Evolutionary conservation across 2,329 filamentous ascomycete genomes (phyloP).

Genomic region (Myriosclerotinia scirpicola): DNA sequence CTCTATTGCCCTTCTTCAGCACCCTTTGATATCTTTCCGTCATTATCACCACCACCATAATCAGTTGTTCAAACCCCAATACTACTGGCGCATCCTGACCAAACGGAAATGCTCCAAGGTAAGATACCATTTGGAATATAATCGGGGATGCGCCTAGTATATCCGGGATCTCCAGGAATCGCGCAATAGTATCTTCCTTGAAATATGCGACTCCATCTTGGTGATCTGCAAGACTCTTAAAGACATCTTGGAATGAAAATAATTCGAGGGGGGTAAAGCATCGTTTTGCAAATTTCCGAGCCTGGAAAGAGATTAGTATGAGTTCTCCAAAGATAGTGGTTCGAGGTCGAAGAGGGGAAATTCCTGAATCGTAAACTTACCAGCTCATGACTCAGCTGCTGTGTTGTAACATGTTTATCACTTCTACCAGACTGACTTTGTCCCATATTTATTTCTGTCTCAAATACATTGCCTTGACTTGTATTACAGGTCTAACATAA

Average conservation of each 20-base stretch:
- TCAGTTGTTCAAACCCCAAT: slow-evolving; percentile 66
- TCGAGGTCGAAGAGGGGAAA: slow-evolving; percentile 7
- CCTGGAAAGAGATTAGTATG: slow-evolving; percentile 44
- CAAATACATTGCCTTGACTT: background rate
- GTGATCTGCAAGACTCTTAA: slow-evolving; percentile 65
- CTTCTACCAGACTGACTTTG: slow-evolving; percentile 40
- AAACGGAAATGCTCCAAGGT: slow-evolving; percentile 73
- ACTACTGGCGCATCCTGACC: slow-evolving; percentile 68
- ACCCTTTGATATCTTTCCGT: slow-evolving; percentile 68
- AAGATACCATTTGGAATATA: slow-evolving; percentile 70
- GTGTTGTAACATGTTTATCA: slow-evolving; percentile 34
- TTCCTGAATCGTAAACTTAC: slow-evolving; percentile 30
- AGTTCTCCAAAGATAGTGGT: slow-evolving; percentile 6
- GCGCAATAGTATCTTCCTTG: slow-evolving; percentile 67
- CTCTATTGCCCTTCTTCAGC: slow-evolving; percentile 56
- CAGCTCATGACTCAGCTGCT: slow-evolving; percentile 40
- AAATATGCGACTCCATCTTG: slow-evolving; percentile 63
- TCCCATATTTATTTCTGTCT: slow-evolving; percentile 36
- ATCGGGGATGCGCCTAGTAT: slow-evolving; percentile 65
- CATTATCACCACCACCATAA: slow-evolving; percentile 72
- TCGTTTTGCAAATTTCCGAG: slow-evolving; percentile 63
- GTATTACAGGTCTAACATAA: background rate
- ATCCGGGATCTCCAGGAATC: slow-evolving; percentile 73
- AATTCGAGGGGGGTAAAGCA: slow-evolving; percentile 72
- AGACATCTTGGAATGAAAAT: slow-evolving; percentile 73